Evolutionary conservation across 2,329 filamentous ascomycete genomes (phyloP).

Genomic region (Sporothrix pallida): DNA sequence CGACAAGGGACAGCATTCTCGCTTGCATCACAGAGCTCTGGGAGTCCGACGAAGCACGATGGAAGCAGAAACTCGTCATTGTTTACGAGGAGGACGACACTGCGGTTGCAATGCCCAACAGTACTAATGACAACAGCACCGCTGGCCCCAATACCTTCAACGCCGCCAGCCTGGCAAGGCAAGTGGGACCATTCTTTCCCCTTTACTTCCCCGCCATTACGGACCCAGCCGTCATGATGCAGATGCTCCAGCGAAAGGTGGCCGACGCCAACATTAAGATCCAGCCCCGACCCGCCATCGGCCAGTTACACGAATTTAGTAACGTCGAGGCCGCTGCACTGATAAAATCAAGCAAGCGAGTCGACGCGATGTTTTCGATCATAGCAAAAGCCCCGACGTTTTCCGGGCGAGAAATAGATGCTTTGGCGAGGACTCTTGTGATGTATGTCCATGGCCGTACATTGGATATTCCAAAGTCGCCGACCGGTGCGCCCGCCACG

Average conservation of each 20-base stretch:
- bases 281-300: too few relatives aligned
- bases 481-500: neutral
- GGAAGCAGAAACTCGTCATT: slow-evolving; percentile 8
- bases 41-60: neutral
- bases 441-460: neutral
- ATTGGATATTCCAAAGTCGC: neutral
- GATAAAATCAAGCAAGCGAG: neutral
- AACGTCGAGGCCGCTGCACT: neutral
- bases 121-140: neutral
- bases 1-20: neutral
- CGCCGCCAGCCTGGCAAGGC: neutral
- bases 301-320: neutral
- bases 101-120: neutral
- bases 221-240: neutral
- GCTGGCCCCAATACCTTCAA: neutral
- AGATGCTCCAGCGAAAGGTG: neutral
- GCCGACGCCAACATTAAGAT: neutral
- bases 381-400: neutral
- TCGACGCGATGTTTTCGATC: neutral
- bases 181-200: neutral
- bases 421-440: neutral
- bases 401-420: slow-evolving; percentile 8
- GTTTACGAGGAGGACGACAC: slow-evolving; percentile 1
- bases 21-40: neutral
- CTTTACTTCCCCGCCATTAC: neutral